A percentile compares a stretch with the other conserved stretches of the same genome.
Conservation (phyloP, 495 filamentous ascomycete species). For the Hypoxylon rickii region DNA sequence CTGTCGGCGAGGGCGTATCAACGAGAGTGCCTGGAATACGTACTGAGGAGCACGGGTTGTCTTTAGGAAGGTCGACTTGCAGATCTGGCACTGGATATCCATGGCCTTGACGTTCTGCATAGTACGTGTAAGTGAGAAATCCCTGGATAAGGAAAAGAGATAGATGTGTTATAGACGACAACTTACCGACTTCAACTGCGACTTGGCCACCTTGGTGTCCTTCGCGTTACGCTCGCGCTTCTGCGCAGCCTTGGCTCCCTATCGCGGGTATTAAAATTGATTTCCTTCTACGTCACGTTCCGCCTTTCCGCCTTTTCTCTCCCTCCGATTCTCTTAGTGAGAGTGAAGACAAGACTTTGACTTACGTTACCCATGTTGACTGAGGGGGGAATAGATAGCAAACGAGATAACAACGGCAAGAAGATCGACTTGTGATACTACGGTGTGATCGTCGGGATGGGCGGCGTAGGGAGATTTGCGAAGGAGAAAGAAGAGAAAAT, state of each 20-base stretch:
- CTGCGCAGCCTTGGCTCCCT: constrained; percentile 63
- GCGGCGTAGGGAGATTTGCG: constrained; percentile 18
- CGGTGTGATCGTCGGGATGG: constrained; percentile 10
- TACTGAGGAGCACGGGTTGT: constrained; percentile 60
- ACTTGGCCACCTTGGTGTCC: constrained; percentile 52
- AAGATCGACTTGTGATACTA: too few species aligned
- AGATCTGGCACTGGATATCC: constrained; percentile 60
- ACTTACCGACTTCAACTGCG: constrained; percentile 60
- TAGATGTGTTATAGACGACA: neutral
- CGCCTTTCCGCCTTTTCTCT: neutral
- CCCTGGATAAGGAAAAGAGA: neutral
- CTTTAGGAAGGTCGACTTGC: constrained; percentile 61
- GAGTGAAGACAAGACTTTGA: too few species aligned
- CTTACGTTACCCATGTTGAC: constrained; percentile 60
- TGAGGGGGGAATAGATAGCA: constrained; percentile 3
- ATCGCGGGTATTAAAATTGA: constrained; percentile 17
- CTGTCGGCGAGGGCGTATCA: too few species aligned
- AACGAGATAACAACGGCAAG: too few species aligned
- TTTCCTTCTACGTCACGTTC: neutral
- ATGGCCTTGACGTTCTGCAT: constrained; percentile 55
- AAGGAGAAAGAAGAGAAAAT: constrained; percentile 18
- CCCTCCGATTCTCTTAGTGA: neutral
- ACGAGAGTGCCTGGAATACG: too few species aligned
- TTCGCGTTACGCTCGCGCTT: constrained; percentile 62
- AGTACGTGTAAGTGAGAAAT: constrained; percentile 4